Evolutionary conservation across 1,284 basidiomycete genomes (phyloP).

Genomic region (Ganoderma leucocontextum): DNA sequence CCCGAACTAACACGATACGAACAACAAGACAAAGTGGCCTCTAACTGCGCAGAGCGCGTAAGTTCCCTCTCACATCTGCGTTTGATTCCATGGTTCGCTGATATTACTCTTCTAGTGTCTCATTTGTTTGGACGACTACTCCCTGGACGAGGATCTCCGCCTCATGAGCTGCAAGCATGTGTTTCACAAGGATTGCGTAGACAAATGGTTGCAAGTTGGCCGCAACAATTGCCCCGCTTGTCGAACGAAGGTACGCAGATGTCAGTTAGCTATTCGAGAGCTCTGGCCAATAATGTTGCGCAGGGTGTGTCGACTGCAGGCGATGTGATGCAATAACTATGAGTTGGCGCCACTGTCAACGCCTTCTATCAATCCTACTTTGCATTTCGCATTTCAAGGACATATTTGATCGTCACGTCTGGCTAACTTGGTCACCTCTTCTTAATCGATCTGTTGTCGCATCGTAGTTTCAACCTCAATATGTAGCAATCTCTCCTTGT

Average conservation of each 20-base stretch:
- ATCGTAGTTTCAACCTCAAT: conserved; percentile 28
- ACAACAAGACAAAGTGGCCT: conserved; percentile 67
- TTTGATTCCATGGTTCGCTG: conserved; percentile 14
- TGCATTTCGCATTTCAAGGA: conserved; percentile 15
- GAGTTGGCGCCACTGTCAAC: not conserved
- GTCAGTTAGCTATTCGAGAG: not conserved
- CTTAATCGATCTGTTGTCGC: conserved; percentile 28
- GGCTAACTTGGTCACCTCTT: conserved; percentile 19
- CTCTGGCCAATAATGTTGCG: not conserved
- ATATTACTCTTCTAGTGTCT: conserved; percentile 59
- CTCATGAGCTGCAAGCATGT: conserved; percentile 84
- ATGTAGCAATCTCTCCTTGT: conserved; percentile 30
- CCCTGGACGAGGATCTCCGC: conserved; percentile 76
- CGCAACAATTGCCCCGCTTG: conserved; percentile 93
- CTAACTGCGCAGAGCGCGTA: conserved; percentile 82
- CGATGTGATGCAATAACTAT: conserved; percentile 15
- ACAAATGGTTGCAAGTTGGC: conserved; percentile 86
- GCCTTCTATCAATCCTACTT: not conserved
- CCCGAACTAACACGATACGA: conserved; percentile 61
- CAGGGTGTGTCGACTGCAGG: conserved; percentile 39
- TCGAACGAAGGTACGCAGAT: conserved; percentile 63
- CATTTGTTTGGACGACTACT: conserved; percentile 88
- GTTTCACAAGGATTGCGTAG: conserved; percentile 88
- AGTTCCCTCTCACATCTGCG: conserved; percentile 37
- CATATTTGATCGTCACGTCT: conserved; percentile 9